phyloP scores from a whole-genome alignment of 208 protist genomes.

The Leishmania guyanensis region DNA sequence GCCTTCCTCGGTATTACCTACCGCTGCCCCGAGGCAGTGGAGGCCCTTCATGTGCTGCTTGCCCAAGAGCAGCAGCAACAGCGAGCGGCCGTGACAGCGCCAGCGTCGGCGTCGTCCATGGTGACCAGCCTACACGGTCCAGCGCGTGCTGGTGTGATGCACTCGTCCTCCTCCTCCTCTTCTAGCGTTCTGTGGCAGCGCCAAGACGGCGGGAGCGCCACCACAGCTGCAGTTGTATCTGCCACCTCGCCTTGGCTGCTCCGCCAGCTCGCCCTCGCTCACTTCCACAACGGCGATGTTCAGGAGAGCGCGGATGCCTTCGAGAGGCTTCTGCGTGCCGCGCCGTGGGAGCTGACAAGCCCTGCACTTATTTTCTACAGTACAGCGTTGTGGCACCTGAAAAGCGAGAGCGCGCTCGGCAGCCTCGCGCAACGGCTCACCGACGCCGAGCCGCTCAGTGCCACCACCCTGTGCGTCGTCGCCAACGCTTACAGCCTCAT shows the following conservation, averaged over 20 bases:
- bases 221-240: neutral
- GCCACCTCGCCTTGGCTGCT: conserved; percentile 45
- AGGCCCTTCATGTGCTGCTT: conserved; percentile 8
- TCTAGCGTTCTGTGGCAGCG: neutral
- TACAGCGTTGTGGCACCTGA: conserved; percentile 96
- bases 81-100: neutral
- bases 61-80: conserved; percentile 15
- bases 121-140: neutral
- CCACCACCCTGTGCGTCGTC: conserved; percentile 91
- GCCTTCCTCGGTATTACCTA: conserved; percentile 39
- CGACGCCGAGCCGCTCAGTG: conserved; percentile 82
- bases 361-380: conserved; percentile 92
- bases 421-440: conserved; percentile 90
- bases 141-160: neutral
- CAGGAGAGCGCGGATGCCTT: conserved; percentile 60
- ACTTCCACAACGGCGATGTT: conserved; percentile 80
- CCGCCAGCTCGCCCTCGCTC: conserved; percentile 57
- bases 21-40: conserved; percentile 38
- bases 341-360: conserved; percentile 64
- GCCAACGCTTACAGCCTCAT: conserved; percentile 95
- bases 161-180: neutral
- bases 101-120: neutral
- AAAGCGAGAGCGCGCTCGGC: conserved; percentile 73
- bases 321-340: conserved; percentile 36
- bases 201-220: neutral